Percentiles rank a stretch among this genome's conserved stretches.
These are phyloP conservation scores for Colletotrichum trifolii DNA, from an alignment of 2,329 filamentous ascomycete genomes.

Conservation along the genomic window DNA sequence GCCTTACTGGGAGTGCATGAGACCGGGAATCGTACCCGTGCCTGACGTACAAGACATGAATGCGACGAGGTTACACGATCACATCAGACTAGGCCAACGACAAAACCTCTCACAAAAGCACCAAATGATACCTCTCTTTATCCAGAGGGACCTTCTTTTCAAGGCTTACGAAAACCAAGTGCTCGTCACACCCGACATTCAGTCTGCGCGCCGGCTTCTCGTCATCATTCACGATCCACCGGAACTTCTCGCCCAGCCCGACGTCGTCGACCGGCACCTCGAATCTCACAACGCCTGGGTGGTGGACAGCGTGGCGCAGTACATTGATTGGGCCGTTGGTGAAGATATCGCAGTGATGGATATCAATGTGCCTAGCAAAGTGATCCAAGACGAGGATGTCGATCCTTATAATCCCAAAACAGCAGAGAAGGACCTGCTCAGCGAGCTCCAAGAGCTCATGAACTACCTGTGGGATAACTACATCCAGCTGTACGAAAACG, in stretches of 20 bases:
- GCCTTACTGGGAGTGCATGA: conserved; percentile 89
- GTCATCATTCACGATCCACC: conserved; percentile 94
- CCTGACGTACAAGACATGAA: conserved; percentile 63
- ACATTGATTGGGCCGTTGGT: conserved; percentile 85
- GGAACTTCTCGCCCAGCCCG: conserved; percentile 74
- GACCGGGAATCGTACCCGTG: conserved; percentile 71
- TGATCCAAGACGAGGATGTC: conserved; percentile 70
- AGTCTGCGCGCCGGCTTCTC: conserved; percentile 74
- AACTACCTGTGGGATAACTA: conserved; percentile 98
- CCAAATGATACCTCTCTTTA: conserved; percentile 82
- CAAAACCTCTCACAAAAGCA: conserved; percentile 77
- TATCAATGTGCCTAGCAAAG: conserved; percentile 85
- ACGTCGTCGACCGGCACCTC: conserved; percentile 76
- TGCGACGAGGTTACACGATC: conserved; percentile 77
- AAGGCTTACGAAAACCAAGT: conserved; percentile 89
- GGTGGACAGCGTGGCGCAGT: conserved; percentile 83
- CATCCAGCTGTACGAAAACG: conserved; percentile 79
- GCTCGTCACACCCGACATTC: conserved; percentile 79
- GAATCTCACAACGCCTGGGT: conserved; percentile 90
- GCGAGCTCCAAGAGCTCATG: conserved; percentile 77
- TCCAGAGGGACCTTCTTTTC: conserved; percentile 78
- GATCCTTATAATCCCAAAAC: conserved; percentile 59
- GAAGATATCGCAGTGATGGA: conserved; percentile 88
- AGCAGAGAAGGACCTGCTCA: conserved; percentile 61
- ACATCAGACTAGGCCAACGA: conserved; percentile 82